Evolutionary conservation across 1,139 yeast species (phyloP), one percentile per base, ranked within the genome.

Genomic region (Casaregolazyma suthepensis): DNA sequence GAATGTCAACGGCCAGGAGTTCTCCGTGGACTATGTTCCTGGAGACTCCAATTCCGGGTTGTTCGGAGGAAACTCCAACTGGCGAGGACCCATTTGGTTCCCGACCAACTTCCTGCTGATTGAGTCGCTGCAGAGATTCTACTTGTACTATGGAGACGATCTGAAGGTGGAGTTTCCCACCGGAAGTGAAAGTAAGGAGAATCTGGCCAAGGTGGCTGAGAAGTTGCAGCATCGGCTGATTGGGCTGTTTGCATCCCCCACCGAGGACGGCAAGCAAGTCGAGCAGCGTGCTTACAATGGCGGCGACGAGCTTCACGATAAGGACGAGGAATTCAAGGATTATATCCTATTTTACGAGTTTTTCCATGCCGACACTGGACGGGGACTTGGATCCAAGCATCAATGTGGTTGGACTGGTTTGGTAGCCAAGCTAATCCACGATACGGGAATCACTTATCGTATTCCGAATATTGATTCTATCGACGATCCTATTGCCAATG

Each of bases 31-130:
- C 58, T 91, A 91, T 70, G 80, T 90, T 55, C 89, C 97, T 1
- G 98, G 96, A 19, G 98, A 91, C 69, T 87, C 96, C 19, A 94
- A 89, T 66, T 85, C 96, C 2, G 96, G 96, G 10, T 80, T 91
- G 81, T 91, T 91, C 77, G 98, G 98, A 54, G 98, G 98, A 60
- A 91, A 91, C 68, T 89, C 96, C 29, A 91, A 90, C 71, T 91
- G 98, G 98, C 79, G 98, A 71, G 98, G 98, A 4, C 97, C 98
- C n/a, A 89, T 91, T 65, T 91, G 98, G 98, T 89, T 91, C 76
- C 96, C 98, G 22, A 89, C 90, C 12, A 90, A 87, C 66, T 91
- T 91, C 71, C 74, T 91, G 59, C 75, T 91, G 50, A 90, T 90
- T 55, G 98, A 91, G 73, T 83, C 96, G 0, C 76, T 91, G 62